A percentile compares a stretch with the other conserved stretches of the same genome.
Conservation (phyloP, 768 basidiomycete genomes). For the Suillus ampliporus region DNA sequence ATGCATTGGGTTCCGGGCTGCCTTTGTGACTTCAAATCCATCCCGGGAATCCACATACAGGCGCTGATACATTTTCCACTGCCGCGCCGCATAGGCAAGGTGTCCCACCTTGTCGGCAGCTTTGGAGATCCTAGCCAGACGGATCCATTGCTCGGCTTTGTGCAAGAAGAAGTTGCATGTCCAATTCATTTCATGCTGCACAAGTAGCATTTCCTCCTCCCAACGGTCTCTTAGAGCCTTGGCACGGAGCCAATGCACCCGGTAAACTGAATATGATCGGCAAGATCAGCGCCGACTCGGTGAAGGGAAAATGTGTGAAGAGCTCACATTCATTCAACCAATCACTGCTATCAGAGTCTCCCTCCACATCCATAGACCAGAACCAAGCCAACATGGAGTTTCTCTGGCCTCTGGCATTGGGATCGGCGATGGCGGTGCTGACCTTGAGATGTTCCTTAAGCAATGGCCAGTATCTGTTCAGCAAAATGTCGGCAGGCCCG, state of each 20-base stretch:
- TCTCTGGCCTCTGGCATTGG: constrained; percentile 7
- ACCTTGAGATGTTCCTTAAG: constrained; percentile 10
- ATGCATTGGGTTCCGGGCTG: no score
- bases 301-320: not conserved
- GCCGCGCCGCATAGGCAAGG: no score
- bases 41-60: no score
- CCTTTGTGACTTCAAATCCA: no score
- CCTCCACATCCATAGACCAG: constrained; percentile 14
- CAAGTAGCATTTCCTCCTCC: constrained; percentile 7
- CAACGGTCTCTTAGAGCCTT: constrained; percentile 11
- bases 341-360: constrained; percentile 4
- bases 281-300: not conserved
- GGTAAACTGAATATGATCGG: constrained; percentile 2
- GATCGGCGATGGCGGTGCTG: constrained; percentile 4
- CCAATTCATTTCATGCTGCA: not conserved
- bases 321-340: constrained; percentile 16
- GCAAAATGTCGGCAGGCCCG: not conserved
- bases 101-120: no score
- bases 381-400: constrained; percentile 11
- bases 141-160: no score
- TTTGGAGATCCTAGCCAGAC: no score
- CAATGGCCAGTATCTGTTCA: constrained; percentile 3
- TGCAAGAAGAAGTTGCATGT: no score
- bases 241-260: constrained; percentile 14
- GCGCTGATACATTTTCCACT: no score